These are phyloP conservation scores for Castanea sativa DNA, from an alignment of 306 rosid genomes.

Conservation along the genomic window DNA sequence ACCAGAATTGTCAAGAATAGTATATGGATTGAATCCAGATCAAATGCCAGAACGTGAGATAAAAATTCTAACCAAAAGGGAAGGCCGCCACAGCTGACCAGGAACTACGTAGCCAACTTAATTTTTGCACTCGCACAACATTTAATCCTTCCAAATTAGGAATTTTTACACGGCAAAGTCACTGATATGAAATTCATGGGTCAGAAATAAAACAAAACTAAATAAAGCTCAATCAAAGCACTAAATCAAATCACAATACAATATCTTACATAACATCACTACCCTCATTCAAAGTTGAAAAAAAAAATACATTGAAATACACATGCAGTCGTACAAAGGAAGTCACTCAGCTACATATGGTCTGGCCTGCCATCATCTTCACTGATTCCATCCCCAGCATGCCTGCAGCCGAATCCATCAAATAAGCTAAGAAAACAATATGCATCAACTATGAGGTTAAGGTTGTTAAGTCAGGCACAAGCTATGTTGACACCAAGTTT, in stretches of 20 bases:
- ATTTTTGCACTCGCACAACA: not conserved
- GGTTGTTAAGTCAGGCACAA: no score
- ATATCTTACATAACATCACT: slow-evolving; percentile 38
- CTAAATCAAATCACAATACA: slow-evolving; percentile 42
- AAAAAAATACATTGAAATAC: slow-evolving; percentile 49
- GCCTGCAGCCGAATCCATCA: slow-evolving; percentile 45
- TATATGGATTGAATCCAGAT: no score
- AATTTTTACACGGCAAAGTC: not conserved
- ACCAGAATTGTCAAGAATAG: no score
- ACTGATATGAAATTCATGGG: not conserved
- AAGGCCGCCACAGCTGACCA: no score
- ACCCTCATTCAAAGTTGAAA: slow-evolving; percentile 27
- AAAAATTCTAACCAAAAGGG: no score
- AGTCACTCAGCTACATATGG: slow-evolving; percentile 50
- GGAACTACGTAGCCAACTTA: not conserved
- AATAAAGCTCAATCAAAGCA: slow-evolving; percentile 33
- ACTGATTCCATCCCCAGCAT: slow-evolving; percentile 66
- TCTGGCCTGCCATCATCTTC: slow-evolving; percentile 83
- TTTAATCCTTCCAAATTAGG: not conserved
- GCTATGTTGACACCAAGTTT: no score
- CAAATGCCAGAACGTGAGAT: no score
- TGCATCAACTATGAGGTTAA: no score
- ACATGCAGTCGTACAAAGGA: slow-evolving; percentile 28
- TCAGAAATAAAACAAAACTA: slow-evolving; percentile 5
- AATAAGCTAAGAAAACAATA: not conserved